phyloP scores from a whole-genome alignment of 495 filamentous ascomycete genomes.

The Hypoxylon trugodes region DNA sequence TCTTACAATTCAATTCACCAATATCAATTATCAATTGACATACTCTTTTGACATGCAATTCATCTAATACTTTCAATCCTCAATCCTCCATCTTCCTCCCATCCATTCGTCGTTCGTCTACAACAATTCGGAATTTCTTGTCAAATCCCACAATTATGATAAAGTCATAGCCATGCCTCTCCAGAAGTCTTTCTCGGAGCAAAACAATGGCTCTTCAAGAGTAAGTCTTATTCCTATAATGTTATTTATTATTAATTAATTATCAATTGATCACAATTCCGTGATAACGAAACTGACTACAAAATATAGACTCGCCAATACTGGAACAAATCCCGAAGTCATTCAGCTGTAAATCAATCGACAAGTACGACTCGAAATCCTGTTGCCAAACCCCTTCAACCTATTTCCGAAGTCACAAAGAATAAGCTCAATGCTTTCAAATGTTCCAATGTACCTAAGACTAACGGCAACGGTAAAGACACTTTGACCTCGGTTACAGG shows the following conservation, averaged over 20 bases:
- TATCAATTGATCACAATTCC: neutral
- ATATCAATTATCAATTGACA: no score
- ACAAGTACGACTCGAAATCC: constrained; percentile 21
- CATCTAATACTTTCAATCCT: no score
- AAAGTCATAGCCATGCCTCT: constrained; percentile 52
- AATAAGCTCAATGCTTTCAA: constrained; percentile 61
- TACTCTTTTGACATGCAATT: no score
- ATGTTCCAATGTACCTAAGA: constrained; percentile 40
- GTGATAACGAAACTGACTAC: constrained; percentile 9
- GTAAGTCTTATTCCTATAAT: constrained; percentile 12
- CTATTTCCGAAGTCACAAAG: constrained; percentile 58
- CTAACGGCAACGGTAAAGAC: constrained; percentile 12
- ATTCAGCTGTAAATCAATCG: constrained; percentile 46
- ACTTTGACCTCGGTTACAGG: neutral
- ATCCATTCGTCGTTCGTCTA: neutral
- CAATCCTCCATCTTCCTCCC: neutral
- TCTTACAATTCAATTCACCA: no score
- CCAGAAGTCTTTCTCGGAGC: constrained; percentile 62
- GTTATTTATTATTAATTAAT: neutral
- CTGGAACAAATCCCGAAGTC: constrained; percentile 60
- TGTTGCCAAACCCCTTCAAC: constrained; percentile 43
- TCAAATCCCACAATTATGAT: constrained; percentile 23
- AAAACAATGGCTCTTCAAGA: constrained; percentile 45
- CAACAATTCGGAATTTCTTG: neutral
- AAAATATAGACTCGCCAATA: constrained; percentile 48